A percentile compares a stretch with the other conserved stretches of the same genome.
phyloP scores from a whole-genome alignment of 805 yeast species.

The Maudiozyma saulgeensis region DNA sequence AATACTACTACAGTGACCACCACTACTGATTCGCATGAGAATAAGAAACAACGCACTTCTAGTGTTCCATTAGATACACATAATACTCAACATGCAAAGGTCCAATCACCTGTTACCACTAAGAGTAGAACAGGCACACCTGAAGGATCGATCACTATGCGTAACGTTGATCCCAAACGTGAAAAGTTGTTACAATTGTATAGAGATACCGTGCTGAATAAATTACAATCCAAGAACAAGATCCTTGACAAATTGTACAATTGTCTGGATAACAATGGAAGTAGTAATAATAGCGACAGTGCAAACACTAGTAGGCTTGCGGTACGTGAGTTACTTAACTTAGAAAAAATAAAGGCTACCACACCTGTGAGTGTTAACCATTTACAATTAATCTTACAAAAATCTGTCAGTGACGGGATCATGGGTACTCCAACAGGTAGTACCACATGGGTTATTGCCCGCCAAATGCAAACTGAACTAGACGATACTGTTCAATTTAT shows the following conservation, averaged over 20 bases:
- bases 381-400: constrained; percentile 24
- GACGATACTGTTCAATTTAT: constrained; percentile 30
- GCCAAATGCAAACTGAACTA: constrained; percentile 23
- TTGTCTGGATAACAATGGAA: constrained; percentile 3
- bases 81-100: neutral
- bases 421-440: constrained; percentile 19
- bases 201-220: constrained; percentile 27
- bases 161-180: constrained; percentile 19
- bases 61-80: neutral
- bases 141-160: constrained; percentile 1
- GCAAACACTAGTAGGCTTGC: neutral
- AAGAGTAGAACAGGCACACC: constrained; percentile 1
- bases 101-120: neutral
- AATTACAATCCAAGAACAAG: constrained; percentile 20
- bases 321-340: constrained; percentile 10
- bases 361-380: constrained; percentile 27
- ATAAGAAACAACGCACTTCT: neutral
- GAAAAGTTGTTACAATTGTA: constrained; percentile 24
- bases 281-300: neutral
- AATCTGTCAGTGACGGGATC: constrained; percentile 23
- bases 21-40: neutral
- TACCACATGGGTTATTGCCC: constrained; percentile 18
- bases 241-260: constrained; percentile 16
- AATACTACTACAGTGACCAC: neutral
- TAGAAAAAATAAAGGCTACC: constrained; percentile 17